Evolutionary conservation across 345 rosid genomes (phyloP).

Genomic region (Eucalyptus cloeziana): DNA sequence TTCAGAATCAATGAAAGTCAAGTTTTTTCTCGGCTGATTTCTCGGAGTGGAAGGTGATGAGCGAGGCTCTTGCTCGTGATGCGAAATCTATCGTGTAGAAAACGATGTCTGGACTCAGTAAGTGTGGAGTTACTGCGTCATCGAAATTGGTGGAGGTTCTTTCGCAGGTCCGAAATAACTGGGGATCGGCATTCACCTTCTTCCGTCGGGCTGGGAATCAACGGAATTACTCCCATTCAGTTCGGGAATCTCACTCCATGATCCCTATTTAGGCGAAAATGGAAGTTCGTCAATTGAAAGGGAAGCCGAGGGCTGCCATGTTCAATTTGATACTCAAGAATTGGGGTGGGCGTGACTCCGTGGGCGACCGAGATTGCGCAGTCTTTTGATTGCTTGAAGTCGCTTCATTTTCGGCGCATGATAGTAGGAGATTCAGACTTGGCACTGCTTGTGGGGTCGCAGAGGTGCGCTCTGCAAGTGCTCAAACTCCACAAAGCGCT

Average conservation of each 20-base stretch:
- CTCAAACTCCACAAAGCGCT: slow-evolving; percentile 76
- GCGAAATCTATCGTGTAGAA: too few relatives aligned
- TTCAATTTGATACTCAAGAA: too few relatives aligned
- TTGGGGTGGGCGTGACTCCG: slow-evolving; percentile 12
- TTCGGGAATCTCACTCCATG: slow-evolving; percentile 20
- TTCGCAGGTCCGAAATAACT: slow-evolving; percentile 52
- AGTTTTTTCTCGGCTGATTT: too few relatives aligned
- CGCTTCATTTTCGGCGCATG: slow-evolving; percentile 73
- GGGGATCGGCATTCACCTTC: slow-evolving; percentile 77
- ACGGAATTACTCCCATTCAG: slow-evolving; percentile 16
- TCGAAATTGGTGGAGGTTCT: slow-evolving; percentile 1
- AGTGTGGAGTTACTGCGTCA: too few relatives aligned
- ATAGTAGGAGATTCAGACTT: slow-evolving; percentile 75
- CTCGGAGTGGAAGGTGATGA: too few relatives aligned
- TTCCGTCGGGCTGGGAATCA: slow-evolving; percentile 64
- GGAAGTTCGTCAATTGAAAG: too few relatives aligned
- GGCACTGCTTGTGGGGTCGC: slow-evolving; percentile 25
- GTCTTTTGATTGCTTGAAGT: slow-evolving; percentile 40
- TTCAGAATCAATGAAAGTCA: too few relatives aligned
- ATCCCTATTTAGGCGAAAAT: too few relatives aligned
- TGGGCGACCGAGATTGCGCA: slow-evolving; percentile 48
- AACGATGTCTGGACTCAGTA: fast-evolving
- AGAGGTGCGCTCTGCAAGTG: slow-evolving; percentile 21
- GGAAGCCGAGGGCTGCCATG: too few relatives aligned
- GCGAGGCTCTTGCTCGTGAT: too few relatives aligned